These are phyloP conservation scores for Eimeria brunetti DNA, from an alignment of 169 alveolate species.

Conservation along the genomic window DNA sequence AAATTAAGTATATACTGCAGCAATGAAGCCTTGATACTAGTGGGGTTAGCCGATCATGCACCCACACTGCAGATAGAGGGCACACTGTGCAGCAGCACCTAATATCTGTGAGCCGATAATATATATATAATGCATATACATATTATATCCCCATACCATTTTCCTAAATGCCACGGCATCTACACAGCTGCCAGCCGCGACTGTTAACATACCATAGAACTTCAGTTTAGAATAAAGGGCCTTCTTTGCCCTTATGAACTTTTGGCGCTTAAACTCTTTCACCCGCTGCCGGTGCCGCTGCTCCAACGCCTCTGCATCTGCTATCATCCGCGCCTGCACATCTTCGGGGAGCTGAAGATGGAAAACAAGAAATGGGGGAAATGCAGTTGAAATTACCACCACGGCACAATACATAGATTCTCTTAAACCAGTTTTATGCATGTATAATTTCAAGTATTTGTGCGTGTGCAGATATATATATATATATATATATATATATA, in stretches of 20 bases:
- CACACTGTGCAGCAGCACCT: not conserved
- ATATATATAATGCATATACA: too few species aligned
- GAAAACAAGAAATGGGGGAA: not conserved
- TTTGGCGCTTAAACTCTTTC: conserved; percentile 41
- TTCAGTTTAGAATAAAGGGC: conserved; percentile 56
- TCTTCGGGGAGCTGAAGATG: conserved; percentile 47
- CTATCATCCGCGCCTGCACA: conserved; percentile 39
- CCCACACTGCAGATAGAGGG: not conserved
- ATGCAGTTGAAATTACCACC: not conserved
- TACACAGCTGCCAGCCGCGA: not conserved
- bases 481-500: not conserved
- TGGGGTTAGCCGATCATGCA: not conserved
- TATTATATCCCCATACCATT: too few species aligned
- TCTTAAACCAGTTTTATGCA: not conserved
- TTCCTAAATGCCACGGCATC: not conserved
- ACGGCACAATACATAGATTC: not conserved
- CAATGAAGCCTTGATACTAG: not conserved
- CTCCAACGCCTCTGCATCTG: conserved; percentile 47
- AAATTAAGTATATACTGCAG: too few species aligned
- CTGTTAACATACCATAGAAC: conserved; percentile 19
- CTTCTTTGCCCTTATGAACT: conserved; percentile 44
- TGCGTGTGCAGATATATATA: not conserved
- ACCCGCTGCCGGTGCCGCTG: conserved; percentile 57
- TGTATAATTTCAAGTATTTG: too few species aligned
- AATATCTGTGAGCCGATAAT: not conserved